Base-by-base conservation (phyloP, 345 rosid genomes). In the Isatis tinctoria region DNA sequence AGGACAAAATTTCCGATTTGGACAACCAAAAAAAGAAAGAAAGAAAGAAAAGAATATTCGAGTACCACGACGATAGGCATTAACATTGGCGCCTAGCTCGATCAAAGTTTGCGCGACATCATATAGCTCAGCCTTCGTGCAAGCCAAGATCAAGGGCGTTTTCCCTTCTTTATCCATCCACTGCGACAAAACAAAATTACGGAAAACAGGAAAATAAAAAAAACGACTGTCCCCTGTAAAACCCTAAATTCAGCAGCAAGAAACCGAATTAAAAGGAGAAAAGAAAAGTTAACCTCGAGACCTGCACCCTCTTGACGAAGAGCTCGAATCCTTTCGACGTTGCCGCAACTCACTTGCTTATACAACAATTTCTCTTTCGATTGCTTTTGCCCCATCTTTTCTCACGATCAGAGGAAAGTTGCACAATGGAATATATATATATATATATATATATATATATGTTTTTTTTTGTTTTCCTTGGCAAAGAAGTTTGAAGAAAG, bases 121-220 rank as follows among this genome's bases (percentile, higher is more conserved):
- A 65, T 35, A 74, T 10, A 81, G 88, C 78, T 81, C 83, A 2
- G 91, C 66, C 57, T 83, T 87, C 97, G 87, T 73, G 70, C 88
- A 92, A 20, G 96, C 97, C 73, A 81, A 61, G 8, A 88, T 95
- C 87, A 95, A 77, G 1, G 99, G 91, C 30, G 99, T 95, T 80
- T 95, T 95, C 18, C 92, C 98, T 60, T 92, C 96, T 80, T 67
- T 87, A 82, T 95, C 98, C 24, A 83, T 77, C 93, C 96, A 95
- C 99, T 95, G 84, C 24, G 51, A 14, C 49, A 12, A 48, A 47
- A 47, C 22, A 51, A 27, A 17, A 22, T 22, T 30, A 63, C 26
- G 35, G 45, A 48, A n/a, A n/a, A 58, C 59, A 71, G 0, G 8
- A 47, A 33, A 6, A 12, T n/a, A 2, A 3, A 36, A 36, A 36